A percentile compares a stretch with the other conserved stretches of the same genome.
These are phyloP conservation scores for Babesia divergens DNA, from an alignment of 169 alveolate species.

Conservation along the genomic window DNA sequence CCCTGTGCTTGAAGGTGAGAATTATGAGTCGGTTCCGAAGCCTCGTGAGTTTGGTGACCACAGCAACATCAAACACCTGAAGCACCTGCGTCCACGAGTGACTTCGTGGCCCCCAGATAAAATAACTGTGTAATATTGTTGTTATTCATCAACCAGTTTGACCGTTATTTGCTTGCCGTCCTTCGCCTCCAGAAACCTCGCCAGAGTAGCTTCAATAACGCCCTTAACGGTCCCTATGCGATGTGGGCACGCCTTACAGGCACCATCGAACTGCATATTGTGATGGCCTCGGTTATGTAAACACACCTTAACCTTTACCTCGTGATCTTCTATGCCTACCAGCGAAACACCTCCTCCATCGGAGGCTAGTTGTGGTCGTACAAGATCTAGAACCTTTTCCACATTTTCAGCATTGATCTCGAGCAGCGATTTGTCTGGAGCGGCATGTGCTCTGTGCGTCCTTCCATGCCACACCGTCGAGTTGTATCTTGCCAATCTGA, in stretches of 20 bases:
- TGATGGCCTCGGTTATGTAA: neutral
- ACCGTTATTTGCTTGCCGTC: constrained; percentile 68
- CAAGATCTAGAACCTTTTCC: constrained; percentile 71
- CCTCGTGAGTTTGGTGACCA: constrained; percentile 54
- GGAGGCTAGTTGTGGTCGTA: constrained; percentile 70
- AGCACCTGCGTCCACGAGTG: constrained; percentile 74
- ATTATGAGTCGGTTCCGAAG: constrained; percentile 50
- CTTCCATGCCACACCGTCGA: neutral
- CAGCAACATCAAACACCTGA: constrained; percentile 59
- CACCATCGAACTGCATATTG: constrained; percentile 57
- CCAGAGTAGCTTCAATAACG: constrained; percentile 70
- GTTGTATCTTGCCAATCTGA: neutral
- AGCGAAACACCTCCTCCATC: constrained; percentile 75
- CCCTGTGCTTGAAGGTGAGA: constrained; percentile 12
- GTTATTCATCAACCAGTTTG: constrained; percentile 62
- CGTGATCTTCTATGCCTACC: constrained; percentile 60
- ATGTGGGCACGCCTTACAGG: constrained; percentile 72
- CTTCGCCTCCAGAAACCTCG: constrained; percentile 54
- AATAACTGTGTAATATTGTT: constrained; percentile 60
- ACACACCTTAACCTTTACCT: constrained; percentile 18
- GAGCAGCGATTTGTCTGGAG: neutral
- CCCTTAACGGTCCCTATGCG: constrained; percentile 68
- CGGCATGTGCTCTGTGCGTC: neutral
- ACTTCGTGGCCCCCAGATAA: constrained; percentile 84
- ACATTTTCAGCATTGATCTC: constrained; percentile 65